Conservation (phyloP, 441 rosid genomes). For the Jatropha multifida region DNA sequence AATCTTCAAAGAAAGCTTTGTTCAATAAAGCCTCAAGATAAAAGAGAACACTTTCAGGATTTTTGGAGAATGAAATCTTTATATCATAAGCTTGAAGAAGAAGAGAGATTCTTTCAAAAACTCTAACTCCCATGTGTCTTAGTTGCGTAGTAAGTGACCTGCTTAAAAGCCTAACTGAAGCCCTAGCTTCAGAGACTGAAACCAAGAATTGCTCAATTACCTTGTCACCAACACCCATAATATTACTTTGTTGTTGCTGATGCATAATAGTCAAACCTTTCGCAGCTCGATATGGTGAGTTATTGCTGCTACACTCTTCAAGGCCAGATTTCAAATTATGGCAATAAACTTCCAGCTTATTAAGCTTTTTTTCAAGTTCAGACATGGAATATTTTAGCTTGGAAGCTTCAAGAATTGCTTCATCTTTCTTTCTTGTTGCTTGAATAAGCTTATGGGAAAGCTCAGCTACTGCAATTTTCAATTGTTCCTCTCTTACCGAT, state of each 20-base stretch:
- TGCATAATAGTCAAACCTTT: conserved; percentile 26
- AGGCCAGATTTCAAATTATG: conserved; percentile 75
- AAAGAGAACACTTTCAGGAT: conserved; percentile 55
- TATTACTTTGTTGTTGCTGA: conserved; percentile 23
- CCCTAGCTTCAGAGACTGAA: conserved; percentile 74
- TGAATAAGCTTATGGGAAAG: conserved; percentile 80
- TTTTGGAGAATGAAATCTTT: conserved; percentile 59
- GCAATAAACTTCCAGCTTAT: conserved; percentile 83
- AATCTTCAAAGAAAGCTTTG: conserved; percentile 82
- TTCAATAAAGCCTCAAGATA: conserved; percentile 79
- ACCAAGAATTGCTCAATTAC: conserved; percentile 66
- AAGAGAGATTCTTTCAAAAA: conserved; percentile 58
- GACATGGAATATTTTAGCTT: conserved; percentile 75
- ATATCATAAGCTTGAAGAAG: conserved; percentile 80
- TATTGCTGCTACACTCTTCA: conserved; percentile 57
- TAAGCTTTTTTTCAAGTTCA: conserved; percentile 93
- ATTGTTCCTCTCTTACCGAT: conserved; percentile 62
- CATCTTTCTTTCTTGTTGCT: conserved; percentile 82
- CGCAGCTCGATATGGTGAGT: conserved; percentile 30
- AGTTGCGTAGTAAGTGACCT: conserved; percentile 68
- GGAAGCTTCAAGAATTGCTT: conserved; percentile 76
- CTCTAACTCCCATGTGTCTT: conserved; percentile 66
- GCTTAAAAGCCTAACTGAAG: conserved; percentile 66
- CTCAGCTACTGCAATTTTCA: conserved; percentile 77
- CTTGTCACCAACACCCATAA: conserved; percentile 38